These are phyloP conservation scores for Lactarius sanguifluus DNA, from an alignment of 768 basidiomycete genomes.

Conservation along the genomic window DNA sequence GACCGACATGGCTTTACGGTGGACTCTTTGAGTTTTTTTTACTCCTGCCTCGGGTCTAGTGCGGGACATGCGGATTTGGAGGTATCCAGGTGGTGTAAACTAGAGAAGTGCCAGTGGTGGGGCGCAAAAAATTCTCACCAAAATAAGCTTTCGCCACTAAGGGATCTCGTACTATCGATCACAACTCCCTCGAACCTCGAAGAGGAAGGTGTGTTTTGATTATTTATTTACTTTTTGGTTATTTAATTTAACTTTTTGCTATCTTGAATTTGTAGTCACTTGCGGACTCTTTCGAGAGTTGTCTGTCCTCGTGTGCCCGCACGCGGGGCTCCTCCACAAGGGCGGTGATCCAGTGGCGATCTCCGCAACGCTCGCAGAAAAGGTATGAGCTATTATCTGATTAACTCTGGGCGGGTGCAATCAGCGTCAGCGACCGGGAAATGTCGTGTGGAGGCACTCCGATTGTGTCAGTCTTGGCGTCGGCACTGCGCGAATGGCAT, in stretches of 20 bases:
- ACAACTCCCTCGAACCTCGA: background rate
- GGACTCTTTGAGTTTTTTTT: background rate
- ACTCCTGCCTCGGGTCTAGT: background rate
- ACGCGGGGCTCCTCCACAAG: background rate
- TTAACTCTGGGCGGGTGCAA: background rate
- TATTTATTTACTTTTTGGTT: background rate
- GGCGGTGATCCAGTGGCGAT: constrained; percentile 6
- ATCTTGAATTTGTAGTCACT: background rate
- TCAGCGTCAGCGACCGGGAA: background rate
- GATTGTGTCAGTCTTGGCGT: background rate
- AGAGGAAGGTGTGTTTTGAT: background rate
- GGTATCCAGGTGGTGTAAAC: background rate
- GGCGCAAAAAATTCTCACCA: background rate
- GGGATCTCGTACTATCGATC: constrained; percentile 6
- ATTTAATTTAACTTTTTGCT: too few species aligned
- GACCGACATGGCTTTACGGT: background rate
- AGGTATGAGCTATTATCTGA: background rate
- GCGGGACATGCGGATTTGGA: background rate
- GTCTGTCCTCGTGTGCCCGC: background rate
- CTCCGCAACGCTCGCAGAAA: background rate
- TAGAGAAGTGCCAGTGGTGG: background rate
- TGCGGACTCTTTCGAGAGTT: background rate
- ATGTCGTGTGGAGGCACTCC: background rate
- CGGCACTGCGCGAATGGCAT: background rate
- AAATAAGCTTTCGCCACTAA: background rate